These are phyloP conservation scores for Fusarium sp. DNA, from an alignment of 2,329 filamentous ascomycete species.

Conservation along the genomic window DNA sequence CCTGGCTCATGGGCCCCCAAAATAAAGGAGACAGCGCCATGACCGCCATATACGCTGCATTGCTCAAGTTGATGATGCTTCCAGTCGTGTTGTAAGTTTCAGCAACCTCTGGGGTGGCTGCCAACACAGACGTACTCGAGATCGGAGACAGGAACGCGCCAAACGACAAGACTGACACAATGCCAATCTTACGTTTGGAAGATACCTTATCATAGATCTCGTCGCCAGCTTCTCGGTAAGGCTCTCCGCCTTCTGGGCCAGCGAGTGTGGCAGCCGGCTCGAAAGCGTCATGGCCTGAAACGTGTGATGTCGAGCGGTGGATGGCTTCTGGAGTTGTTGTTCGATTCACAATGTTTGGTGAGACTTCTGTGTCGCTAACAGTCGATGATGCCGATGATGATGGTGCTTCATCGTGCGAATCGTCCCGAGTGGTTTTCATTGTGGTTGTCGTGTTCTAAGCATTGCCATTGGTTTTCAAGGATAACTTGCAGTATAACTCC, in stretches of 20 bases:
- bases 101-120: constrained; percentile 81
- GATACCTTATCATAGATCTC: constrained; percentile 75
- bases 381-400: constrained; percentile 10
- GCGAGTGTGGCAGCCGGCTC: constrained; percentile 33
- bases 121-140: constrained; percentile 78
- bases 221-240: constrained; percentile 55
- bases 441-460: neutral
- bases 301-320: constrained; percentile 47
- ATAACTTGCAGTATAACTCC: neutral
- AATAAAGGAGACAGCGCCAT: constrained; percentile 79
- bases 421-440: constrained; percentile 20
- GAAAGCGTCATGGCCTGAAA: constrained; percentile 50
- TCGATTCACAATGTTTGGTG: constrained; percentile 1
- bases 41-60: constrained; percentile 79
- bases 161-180: constrained; percentile 77
- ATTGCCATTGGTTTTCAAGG: neutral
- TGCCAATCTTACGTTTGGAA: constrained; percentile 70
- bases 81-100: constrained; percentile 73
- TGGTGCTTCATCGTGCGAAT: neutral
- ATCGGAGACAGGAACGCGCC: constrained; percentile 83
- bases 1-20: constrained; percentile 78
- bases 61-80: constrained; percentile 78
- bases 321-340: constrained; percentile 11
- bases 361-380: constrained; percentile 1
- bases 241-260: constrained; percentile 9